Evolutionary conservation across 495 filamentous ascomycete genomes (phyloP), one percentile per base, ranked within the genome.

Genomic region (Tuber aestivum): DNA sequence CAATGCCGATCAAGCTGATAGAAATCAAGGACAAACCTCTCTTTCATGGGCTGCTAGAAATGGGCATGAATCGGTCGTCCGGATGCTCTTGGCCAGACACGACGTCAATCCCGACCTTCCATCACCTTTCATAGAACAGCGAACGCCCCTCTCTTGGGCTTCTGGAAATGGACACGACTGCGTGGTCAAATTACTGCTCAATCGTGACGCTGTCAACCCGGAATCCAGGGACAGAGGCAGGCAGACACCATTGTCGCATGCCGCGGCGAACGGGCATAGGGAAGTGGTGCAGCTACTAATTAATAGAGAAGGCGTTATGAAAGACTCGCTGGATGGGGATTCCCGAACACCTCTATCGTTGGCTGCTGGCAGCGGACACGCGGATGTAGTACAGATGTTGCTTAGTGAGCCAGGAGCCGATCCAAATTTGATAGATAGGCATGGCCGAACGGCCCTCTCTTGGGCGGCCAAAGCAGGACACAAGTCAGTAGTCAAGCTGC

Each of bases 91-190:
- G 38, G 74, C 35, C 14, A 75, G 72, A 27, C 61, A 74, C 27
- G 79, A 75, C 37, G 74, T 80, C 4, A 56, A 75, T 27, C 70
- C 69, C 12, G 70, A 81, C 45, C n/a, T 32, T 3, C 50, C 50
- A 4, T 70, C 72, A 10, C 80, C 45, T 50, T 75, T 84, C 35
- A 7, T 12, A 27, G 10, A 78, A 70, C 74, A 76, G 27, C 82
- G 81, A 50, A 86, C 82, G 8, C 83, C 86, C 41, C 81, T 87
- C 61, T 84, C 80, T 16, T 84, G 75, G 78, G 86, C 85, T 38
- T 83, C 84, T 35, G 77, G 74, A 71, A 76, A 76, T 27, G 86
- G 85, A 20, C 82, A 87, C 73, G 77, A 83, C 41, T 82, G 72
- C 14, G 76, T 87, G 72, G 86, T 78, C 0, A 38, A 45, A 70